Conservation (phyloP, 768 basidiomycete species). For the Lactifluus volemus region DNA sequence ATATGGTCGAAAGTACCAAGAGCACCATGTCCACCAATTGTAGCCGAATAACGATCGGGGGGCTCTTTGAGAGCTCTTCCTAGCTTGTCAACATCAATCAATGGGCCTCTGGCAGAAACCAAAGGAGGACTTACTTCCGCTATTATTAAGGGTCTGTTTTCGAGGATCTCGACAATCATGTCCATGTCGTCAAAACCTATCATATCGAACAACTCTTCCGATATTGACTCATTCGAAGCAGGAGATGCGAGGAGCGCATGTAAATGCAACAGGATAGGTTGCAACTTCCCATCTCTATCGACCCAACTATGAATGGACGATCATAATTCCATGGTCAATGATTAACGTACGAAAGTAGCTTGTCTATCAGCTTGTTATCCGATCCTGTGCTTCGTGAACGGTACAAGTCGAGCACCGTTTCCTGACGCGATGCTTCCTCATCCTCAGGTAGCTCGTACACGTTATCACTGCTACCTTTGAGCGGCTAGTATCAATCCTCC, state of each 20-base stretch:
- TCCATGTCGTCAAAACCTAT: conserved; percentile 83
- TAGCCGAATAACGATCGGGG: neutral
- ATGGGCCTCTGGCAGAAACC: neutral
- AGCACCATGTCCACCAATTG: neutral
- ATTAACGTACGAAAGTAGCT: conserved; percentile 18
- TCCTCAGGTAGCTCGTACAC: conserved; percentile 10
- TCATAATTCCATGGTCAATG: neutral
- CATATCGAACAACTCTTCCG: conserved; percentile 67
- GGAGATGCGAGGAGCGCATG: conserved; percentile 38
- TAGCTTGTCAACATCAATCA: conserved; percentile 11
- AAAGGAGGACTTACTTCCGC: conserved; percentile 36
- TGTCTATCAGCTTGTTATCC: conserved; percentile 8
- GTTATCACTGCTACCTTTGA: conserved; percentile 5
- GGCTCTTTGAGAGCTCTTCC: conserved; percentile 1
- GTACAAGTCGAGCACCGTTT: conserved; percentile 17
- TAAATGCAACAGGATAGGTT: conserved; percentile 24
- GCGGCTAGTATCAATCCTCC: neutral
- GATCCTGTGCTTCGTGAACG: neutral
- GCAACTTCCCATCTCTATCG: conserved; percentile 25
- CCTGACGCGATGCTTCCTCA: conserved; percentile 5
- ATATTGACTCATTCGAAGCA: conserved; percentile 59
- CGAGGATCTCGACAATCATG: conserved; percentile 60
- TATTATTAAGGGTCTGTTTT: conserved; percentile 40
- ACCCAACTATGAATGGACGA: neutral
- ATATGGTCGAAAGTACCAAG: neutral